These are phyloP conservation scores for Mucuna pruriens DNA, from an alignment of 306 rosid genomes.

Conservation along the genomic window DNA sequence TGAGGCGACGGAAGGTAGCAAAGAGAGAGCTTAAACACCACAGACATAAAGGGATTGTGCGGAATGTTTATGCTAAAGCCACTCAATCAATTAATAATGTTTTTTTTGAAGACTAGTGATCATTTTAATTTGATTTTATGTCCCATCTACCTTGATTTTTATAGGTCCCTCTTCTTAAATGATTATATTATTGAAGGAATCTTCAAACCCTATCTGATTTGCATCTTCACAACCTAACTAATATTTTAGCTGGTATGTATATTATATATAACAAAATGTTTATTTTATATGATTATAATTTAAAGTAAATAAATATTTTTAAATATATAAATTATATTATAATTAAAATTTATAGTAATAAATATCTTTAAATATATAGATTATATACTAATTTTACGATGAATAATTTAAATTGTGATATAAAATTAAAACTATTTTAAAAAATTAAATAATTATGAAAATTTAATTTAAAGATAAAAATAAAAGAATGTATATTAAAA, in stretches of 20 bases:
- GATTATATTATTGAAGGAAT: background rate
- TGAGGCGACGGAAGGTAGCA: conserved; percentile 31
- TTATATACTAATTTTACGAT: background rate
- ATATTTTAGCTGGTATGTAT: background rate
- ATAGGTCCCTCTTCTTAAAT: background rate
- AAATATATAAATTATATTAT: background rate
- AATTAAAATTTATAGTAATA: background rate
- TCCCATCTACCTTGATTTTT: conserved; percentile 24
- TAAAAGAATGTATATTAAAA: too few species aligned
- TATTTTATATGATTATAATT: background rate
- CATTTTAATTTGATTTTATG: conserved; percentile 1
- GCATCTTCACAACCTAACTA: background rate
- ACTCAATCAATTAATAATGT: conserved; percentile 36
- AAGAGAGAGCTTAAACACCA: conserved; percentile 47
- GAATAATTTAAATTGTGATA: background rate
- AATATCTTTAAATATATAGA: background rate
- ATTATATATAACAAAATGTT: background rate
- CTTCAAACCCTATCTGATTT: background rate
- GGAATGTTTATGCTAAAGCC: conserved; percentile 40
- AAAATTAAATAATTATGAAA: background rate
- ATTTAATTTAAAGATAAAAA: background rate
- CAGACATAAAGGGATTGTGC: conserved; percentile 33
- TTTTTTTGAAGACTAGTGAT: conserved; percentile 13
- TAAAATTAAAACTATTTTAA: background rate
- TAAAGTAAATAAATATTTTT: background rate